phyloP scores from a whole-genome alignment of 139 green algal species.

The Limnomonas spitsbergensis region DNA sequence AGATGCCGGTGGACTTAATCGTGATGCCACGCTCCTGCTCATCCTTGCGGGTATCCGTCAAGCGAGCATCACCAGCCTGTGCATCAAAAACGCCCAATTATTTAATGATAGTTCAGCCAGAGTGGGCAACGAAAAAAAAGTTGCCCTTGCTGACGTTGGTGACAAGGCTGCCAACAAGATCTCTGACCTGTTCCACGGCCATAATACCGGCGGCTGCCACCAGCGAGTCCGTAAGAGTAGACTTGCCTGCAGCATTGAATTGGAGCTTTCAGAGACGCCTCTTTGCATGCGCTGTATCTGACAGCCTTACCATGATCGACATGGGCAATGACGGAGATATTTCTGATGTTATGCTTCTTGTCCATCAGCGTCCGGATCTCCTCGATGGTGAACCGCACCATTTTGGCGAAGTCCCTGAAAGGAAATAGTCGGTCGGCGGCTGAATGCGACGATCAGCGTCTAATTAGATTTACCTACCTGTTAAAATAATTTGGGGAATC shows the following conservation, averaged over 20 bases:
- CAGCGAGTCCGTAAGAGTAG: conserved; percentile 94
- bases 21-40: conserved; percentile 99
- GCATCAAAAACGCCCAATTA: too few relatives aligned
- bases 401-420: too few relatives aligned
- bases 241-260: conserved; percentile 73
- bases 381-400: conserved; percentile 69
- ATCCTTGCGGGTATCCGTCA: conserved; percentile 95
- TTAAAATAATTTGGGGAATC: too few relatives aligned
- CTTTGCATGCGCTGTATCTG: neutral
- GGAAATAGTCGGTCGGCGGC: too few relatives aligned
- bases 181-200: conserved; percentile 77
- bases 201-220: conserved; percentile 99
- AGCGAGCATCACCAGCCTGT: conserved; percentile 82
- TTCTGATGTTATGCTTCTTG: conserved; percentile 91
- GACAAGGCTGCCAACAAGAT: too few relatives aligned
- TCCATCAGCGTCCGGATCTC: conserved; percentile 70
- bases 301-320: conserved; percentile 82
- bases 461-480: too few relatives aligned
- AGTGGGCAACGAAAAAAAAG: too few relatives aligned
- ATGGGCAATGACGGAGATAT: conserved; percentile 89
- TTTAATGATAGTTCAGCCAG: too few relatives aligned
- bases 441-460: too few relatives aligned
- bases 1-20: conserved; percentile 99
- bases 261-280: neutral
- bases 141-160: too few relatives aligned